A percentile compares a stretch with the other conserved stretches of the same genome.
These are phyloP conservation scores for Vigna radiata DNA, from an alignment of 306 rosid genomes.

Conservation along the genomic window DNA sequence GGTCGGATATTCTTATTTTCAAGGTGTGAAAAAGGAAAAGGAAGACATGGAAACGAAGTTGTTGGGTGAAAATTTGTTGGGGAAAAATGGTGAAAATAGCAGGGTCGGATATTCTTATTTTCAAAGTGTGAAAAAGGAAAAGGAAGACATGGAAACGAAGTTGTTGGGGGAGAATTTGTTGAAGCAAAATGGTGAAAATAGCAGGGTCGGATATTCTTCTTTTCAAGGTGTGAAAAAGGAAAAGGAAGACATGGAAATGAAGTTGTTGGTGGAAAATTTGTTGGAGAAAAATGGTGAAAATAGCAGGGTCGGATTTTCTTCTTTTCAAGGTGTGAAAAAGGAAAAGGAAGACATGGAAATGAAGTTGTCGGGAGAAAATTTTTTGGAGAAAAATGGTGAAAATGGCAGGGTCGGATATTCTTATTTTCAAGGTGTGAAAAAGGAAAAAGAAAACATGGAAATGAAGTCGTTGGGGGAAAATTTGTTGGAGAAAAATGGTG, in stretches of 20 bases:
- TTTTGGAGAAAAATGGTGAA: neutral
- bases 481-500: neutral
- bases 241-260: neutral
- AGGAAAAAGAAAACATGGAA: neutral
- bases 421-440: neutral
- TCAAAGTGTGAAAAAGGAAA: slow-evolving; percentile 12
- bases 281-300: neutral
- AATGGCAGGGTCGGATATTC: neutral
- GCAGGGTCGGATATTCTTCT: neutral
- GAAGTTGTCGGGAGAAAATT: neutral
- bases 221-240: slow-evolving; percentile 2
- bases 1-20: neutral
- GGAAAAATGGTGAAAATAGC: neutral
- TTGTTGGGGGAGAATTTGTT: neutral
- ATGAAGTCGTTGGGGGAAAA: neutral
- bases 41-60: neutral
- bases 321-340: no score
- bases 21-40: slow-evolving; percentile 5
- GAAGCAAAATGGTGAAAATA: neutral
- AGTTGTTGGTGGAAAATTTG: no score
- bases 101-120: no score
- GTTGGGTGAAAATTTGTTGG: no score
- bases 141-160: neutral
- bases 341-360: neutral
- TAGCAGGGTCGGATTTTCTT: no score